phyloP scores from a whole-genome alignment of 2,329 filamentous ascomycete genomes.

The Sporothrix brasiliensis region DNA sequence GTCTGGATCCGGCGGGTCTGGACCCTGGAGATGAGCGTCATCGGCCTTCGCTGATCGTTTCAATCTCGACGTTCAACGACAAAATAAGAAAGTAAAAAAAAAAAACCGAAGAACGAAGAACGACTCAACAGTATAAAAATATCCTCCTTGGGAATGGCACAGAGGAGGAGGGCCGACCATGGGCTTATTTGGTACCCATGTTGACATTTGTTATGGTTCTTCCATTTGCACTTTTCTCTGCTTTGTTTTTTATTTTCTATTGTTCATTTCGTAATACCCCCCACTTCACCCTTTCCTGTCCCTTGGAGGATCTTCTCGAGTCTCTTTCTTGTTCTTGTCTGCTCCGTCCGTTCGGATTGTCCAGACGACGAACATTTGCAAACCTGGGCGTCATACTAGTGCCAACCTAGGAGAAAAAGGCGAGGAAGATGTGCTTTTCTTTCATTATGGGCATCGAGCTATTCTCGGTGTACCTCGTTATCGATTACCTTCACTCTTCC shows the following conservation, averaged over 20 bases:
- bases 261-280: slow-evolving; percentile 22
- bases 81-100: background rate
- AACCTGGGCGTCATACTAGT: background rate
- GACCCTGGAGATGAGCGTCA: slow-evolving; percentile 98
- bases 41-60: slow-evolving; percentile 69
- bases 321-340: background rate
- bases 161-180: too few relatives aligned
- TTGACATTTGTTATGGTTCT: background rate
- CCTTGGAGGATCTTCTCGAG: background rate
- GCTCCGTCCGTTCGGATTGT: background rate
- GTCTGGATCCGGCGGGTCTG: slow-evolving; percentile 98
- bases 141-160: slow-evolving; percentile 11
- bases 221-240: background rate
- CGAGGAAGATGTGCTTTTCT: background rate
- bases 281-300: background rate
- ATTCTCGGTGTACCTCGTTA: background rate
- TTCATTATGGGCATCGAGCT: background rate
- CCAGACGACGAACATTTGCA: background rate
- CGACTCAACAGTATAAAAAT: background rate
- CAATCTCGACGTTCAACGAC: too few relatives aligned
- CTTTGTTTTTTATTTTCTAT: background rate
- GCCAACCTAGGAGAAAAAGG: background rate
- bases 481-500: background rate
- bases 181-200: background rate
- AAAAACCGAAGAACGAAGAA: background rate